Conservation (phyloP, 148 eudicot species). For the Persicaria maculosa region DNA sequence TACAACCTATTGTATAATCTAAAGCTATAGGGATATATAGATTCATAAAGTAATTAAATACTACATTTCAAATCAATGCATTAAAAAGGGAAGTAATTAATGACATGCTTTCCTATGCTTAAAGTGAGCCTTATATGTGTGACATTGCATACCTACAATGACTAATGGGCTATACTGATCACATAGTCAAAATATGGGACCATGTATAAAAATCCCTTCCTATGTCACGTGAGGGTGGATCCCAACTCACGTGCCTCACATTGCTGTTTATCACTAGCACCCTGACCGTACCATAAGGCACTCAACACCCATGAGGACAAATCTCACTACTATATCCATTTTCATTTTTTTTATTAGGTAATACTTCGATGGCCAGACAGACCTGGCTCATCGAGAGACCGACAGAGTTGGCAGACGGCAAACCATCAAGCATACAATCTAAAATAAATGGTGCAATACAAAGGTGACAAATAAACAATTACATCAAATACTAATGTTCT, state of each 20-base stretch:
- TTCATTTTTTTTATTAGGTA: too few relatives aligned
- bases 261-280: not conserved
- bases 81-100: not conserved
- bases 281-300: not conserved
- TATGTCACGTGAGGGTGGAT: constrained; percentile 5
- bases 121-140: not conserved
- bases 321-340: not conserved
- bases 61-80: not conserved
- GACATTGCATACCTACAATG: not conserved
- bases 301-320: not conserved
- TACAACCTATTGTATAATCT: too few relatives aligned
- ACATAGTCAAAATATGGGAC: not conserved
- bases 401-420: too few relatives aligned
- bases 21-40: too few relatives aligned
- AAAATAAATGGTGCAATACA: too few relatives aligned
- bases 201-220: not conserved
- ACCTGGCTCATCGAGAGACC: too few relatives aligned
- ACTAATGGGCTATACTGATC: not conserved
- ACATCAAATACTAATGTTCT: too few relatives aligned
- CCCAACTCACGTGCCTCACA: constrained; percentile 4
- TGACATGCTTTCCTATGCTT: not conserved
- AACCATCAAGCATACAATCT: too few relatives aligned
- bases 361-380: too few relatives aligned
- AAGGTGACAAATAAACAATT: too few relatives aligned
- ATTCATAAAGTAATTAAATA: not conserved